Conservation (phyloP, 805 yeast species). For the Saturnispora zaruensis region DNA sequence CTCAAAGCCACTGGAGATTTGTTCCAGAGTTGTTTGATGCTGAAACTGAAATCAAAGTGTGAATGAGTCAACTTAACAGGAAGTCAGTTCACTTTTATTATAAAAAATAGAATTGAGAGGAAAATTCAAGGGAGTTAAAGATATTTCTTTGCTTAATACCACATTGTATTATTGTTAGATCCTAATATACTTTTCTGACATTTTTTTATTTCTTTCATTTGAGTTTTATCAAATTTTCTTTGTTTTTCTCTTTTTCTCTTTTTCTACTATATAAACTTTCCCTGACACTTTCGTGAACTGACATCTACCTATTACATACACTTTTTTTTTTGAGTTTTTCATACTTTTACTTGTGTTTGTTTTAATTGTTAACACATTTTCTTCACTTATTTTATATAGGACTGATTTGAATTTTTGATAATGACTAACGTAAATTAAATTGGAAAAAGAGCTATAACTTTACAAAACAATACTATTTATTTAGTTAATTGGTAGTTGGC, state of each 20-base stretch:
- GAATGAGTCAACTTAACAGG: background rate
- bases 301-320: background rate
- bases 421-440: background rate
- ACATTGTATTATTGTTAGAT: background rate
- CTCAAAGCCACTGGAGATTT: slow-evolving; percentile 60
- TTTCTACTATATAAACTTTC: too few relatives aligned
- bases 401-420: background rate
- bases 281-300: background rate
- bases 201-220: background rate
- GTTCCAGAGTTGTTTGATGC: slow-evolving; percentile 43
- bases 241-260: background rate
- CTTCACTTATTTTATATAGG: background rate
- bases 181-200: background rate
- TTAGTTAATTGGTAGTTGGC: background rate
- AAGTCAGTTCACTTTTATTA: background rate
- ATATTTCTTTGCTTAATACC: background rate
- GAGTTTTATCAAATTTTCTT: background rate
- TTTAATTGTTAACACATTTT: background rate
- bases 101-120: background rate
- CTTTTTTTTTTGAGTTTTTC: background rate
- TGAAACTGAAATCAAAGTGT: slow-evolving; percentile 50
- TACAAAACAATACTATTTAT: background rate
- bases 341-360: background rate
- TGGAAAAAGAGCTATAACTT: background rate
- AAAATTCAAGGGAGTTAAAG: background rate